Evolutionary conservation across 148 eudicot genomes (phyloP).

Genomic region (Rhododendron simsii): DNA sequence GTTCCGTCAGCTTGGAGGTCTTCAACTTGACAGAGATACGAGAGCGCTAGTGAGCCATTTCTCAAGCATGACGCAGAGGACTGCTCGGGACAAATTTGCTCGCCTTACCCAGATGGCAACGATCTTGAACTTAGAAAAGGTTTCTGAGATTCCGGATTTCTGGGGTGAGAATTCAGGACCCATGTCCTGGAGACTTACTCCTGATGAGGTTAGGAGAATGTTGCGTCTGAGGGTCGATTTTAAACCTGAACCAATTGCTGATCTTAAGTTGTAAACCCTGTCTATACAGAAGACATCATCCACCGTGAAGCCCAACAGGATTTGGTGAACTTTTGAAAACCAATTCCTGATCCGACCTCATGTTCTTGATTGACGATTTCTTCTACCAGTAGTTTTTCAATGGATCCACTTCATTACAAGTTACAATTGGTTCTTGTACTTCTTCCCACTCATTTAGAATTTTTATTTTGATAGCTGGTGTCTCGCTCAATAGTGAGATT

Average conservation of each 20-base stretch:
- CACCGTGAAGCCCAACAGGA: background rate
- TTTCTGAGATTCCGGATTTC: conserved; percentile 92
- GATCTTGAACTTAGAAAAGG: conserved; percentile 83
- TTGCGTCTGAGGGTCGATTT: conserved; percentile 87
- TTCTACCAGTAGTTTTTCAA: too few species aligned
- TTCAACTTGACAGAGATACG: conserved; percentile 88
- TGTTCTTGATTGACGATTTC: too few species aligned
- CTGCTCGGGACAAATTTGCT: conserved; percentile 91
- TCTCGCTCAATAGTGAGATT: background rate
- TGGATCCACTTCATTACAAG: too few species aligned
- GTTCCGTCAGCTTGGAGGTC: conserved; percentile 93
- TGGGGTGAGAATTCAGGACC: conserved; percentile 98
- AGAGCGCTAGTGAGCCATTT: conserved; percentile 89
- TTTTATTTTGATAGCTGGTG: background rate
- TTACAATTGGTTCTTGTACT: background rate
- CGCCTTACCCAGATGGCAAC: conserved; percentile 97
- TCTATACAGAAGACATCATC: too few species aligned
- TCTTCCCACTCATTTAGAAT: background rate
- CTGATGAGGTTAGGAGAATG: conserved; percentile 91
- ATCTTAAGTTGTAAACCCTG: conserved; percentile 48
- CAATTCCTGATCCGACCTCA: background rate
- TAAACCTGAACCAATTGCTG: conserved; percentile 82
- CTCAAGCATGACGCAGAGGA: conserved; percentile 90
- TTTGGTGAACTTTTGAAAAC: background rate
- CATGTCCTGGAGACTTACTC: conserved; percentile 96